Base-by-base conservation (phyloP, 2,329 filamentous ascomycete species). In the Fusarium compactum region DNA sequence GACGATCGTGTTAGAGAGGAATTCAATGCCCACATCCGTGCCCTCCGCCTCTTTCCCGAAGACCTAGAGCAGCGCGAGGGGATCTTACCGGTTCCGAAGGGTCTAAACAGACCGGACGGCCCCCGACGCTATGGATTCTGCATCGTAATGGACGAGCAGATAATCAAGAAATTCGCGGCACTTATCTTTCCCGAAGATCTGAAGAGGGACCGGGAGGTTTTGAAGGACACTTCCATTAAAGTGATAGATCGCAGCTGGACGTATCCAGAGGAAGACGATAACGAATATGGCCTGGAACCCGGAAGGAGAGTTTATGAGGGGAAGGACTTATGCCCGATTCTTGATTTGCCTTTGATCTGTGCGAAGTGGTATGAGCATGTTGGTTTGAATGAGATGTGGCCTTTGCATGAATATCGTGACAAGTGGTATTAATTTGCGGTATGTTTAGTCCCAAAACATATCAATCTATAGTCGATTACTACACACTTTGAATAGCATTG, bases 1-100 rank as follows among this genome's bases (percentile, higher is more conserved):
- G 53, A 68, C 20, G 61, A 68, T 16, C 65, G 65, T 22, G 46
- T 70, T 24, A 58, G 65, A 38, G 67, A 70, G 41, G 67, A 68
- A 27, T 60, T 65, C 30, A 70, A 70, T 30, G 41, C 65, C 14
- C 27, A 62, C 27, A 38, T 62, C 30, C 32, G 65, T 16, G 40
- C n/a, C 18, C 30, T 59, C 15, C 27, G 53, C 29, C 25, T 68
- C n/a, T n/a, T n/a, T n/a, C n/a, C n/a, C n/a, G n/a, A n/a, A n/a
- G n/a, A n/a, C n/a, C n/a, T n/a, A n/a, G n/a, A n/a, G n/a, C n/a
- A n/a, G n/a, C n/a, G n/a, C n/a, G n/a, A n/a, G n/a, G n/a, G n/a
- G n/a, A n/a, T n/a, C n/a, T n/a, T n/a, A n/a, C n/a, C n/a, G n/a
- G n/a, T n/a, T n/a, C n/a, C n/a, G n/a, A n/a, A n/a, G n/a, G n/a